Evolutionary conservation across 2,329 filamentous ascomycete genomes (phyloP), one percentile per base, ranked within the genome.

Genomic region (Paecilomyces formosus): DNA sequence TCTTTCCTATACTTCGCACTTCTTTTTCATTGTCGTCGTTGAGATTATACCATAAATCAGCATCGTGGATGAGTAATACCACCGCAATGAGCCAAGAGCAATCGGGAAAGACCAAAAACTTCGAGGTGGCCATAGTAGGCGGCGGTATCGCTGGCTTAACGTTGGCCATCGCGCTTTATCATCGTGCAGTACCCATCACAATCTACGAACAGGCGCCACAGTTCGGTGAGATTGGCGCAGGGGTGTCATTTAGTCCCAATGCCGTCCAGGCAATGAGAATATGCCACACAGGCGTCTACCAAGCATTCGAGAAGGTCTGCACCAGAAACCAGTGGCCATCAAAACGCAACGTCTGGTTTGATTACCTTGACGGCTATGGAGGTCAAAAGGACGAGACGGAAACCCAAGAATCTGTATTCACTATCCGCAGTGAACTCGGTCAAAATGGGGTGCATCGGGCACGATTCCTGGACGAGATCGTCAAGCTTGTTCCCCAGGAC

Each of bases 141-240:
- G 70, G 69, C 35, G 69, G 68, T n/a, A 71, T 71, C 21, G 68
- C 62, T 13, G 69, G 68, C 22, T 57, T 68, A 4, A 62, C 61
- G 1, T 58, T 67, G 18, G 62, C 63, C 28, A 61, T 69, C 24
- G 67, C 61, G 13, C 60, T 70, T 18, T 54, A 63, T 26, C 61
- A 63, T 49, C 65, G 62, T 30, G 55, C 62, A 15, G 54, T 72
- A 26, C 58, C 62, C 28, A 58, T 70, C 53, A 66, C 61, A 22
- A 57, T 72, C 53, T 83, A 81, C 64, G 80, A 83, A 66, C 72
- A 78, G 54, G 79, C 79, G 1, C 61, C 70, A 2, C 68, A 72
- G 24, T 82, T 82, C 59, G 76, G 74, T 57, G 80, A 82, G 63
- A 80, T 82, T 24, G 81, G 81, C 12, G 81, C 80, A 0, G 80